Evolutionary conservation across 2,329 filamentous ascomycete species (phyloP), one percentile per base, ranked within the genome.

Genomic region (Fusarium proliferatum): DNA sequence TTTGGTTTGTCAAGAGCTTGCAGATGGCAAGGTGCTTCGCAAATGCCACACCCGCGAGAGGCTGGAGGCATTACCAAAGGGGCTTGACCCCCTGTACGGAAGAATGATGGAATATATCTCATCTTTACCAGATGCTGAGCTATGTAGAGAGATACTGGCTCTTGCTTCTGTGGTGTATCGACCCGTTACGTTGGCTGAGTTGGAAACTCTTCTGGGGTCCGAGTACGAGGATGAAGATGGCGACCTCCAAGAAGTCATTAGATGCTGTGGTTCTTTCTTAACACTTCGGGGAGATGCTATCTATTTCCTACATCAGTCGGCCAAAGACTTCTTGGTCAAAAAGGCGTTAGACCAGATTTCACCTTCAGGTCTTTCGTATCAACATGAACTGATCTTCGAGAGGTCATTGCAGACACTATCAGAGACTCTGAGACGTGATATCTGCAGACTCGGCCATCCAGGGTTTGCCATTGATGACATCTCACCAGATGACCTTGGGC

Each of bases 201-300:
- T 49, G 0, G 2, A 13, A 16, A n/a, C 45, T 48, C 45, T 48
- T n/a, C 19, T 48, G 0, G 45, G 45, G 9, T 6, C 45, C 6
- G 13, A n/a, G 2, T n/a, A 30, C 0, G 9, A n/a, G 2, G 19
- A 3, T 9, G 26, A 4, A 3, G 19, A 48, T 48, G 19, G 0
- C 16, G 28, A 49, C 6, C 10, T 49, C 1, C 0, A 0, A n/a
- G 4, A 33, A 2, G 6, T 49, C 0, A 4, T 49, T 0, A 0
- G 0, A 9, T n/a, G 15, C 0, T 49, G 48, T 15, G 48, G 30
- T 15, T 51, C 48, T 5, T 51, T 36, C 21, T 3, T 36, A 8
- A 36, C n/a, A 19, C 3, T 34, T 0, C 16, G 16, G 1, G 16
- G 16, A 3, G 0, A 13, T 5, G 0, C 30, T 0, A 13, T 51